Evolutionary conservation across 2,329 filamentous ascomycete species (phyloP), one percentile per base, ranked within the genome.

Genomic region (Colletotrichum tropicicola): DNA sequence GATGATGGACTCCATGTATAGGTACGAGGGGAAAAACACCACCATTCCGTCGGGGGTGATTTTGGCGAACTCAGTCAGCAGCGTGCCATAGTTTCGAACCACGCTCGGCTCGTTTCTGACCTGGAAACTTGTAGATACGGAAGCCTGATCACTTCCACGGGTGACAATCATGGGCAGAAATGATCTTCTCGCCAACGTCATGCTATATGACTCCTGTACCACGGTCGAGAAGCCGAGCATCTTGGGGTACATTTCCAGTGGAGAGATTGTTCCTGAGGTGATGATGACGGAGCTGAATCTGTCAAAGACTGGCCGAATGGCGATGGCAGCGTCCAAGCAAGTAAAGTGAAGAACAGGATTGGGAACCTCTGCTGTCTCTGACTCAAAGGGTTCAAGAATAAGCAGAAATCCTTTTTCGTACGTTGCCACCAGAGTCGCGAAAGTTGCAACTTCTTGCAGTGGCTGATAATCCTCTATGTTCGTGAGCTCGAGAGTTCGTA

Each of bases 1-100:
- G 76, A 99, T 98, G 75, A 98, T 98, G 55, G 92, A 96, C 76
- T 99, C 96, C 96, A 99, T 98, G 81, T 99, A 99, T 2, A 99
- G 86, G 73, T 99, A 99, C 0, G 94, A 97, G 0, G 96, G 97
- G 76, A 99, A 99, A 83, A 99, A 99, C 39, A 99, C 96, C n/a
- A 99, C 96, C 78, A 99, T 90, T 30, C 96, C 96, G 73, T 99
- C 96, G 0, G 96, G 97, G 0, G 96, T 99, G 69, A 98, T 90
- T 77, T 95, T 97, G 57, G 94, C 92, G 75, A 99, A 98, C 75
- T 99, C 96, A 7, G 94, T 96, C 30, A 99, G 83, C 2, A 99
- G 85, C 68, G 91, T 96, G 45, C 96, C 97, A 72, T 98, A 99
- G 77, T 99, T 99, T 49, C 96, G 89, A 27, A 99, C 94, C n/a